Conservation (phyloP, 331 rosid genomes). For the Arachis monticola region DNA sequence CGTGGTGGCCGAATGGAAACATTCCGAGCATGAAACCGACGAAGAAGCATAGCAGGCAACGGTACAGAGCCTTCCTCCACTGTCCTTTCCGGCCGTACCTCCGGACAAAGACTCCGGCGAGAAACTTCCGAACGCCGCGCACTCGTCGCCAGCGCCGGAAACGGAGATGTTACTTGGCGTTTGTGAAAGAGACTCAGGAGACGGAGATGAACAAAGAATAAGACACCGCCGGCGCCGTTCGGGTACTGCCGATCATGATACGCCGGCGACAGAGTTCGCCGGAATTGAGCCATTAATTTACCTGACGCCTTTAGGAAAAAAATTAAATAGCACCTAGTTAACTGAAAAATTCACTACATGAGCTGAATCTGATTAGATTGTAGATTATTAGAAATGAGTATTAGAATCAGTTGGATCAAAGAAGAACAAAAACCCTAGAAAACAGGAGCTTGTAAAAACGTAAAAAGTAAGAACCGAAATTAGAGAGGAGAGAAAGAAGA, state of each 20-base stretch:
- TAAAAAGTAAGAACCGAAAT: not conserved
- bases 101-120: slow-evolving; percentile 50
- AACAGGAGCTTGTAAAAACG: not conserved
- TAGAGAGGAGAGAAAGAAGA: slow-evolving; percentile 3
- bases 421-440: slow-evolving; percentile 27
- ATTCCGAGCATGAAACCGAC: slow-evolving; percentile 78
- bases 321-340: not conserved
- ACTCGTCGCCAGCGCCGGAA: slow-evolving; percentile 44
- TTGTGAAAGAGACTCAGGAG: slow-evolving; percentile 61
- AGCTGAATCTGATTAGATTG: slow-evolving; percentile 10
- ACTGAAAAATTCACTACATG: slow-evolving; percentile 32
- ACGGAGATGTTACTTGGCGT: slow-evolving; percentile 58
- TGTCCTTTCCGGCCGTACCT: slow-evolving; percentile 61
- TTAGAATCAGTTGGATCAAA: not conserved
- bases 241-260: slow-evolving; percentile 61
- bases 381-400: not conserved
- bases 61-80: slow-evolving; percentile 57
- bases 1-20: slow-evolving; percentile 69
- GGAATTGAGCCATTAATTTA: slow-evolving; percentile 82
- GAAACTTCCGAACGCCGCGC: slow-evolving; percentile 45
- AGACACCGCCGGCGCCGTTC: slow-evolving; percentile 50
- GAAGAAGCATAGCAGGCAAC: slow-evolving; percentile 71
- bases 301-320: not conserved
- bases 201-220: slow-evolving; percentile 60
- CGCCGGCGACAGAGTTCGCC: slow-evolving; percentile 89